Evolutionary conservation across 2,329 filamentous ascomycete genomes (phyloP), one percentile per base, ranked within the genome.

Genomic region (Colletotrichum spaethianum): DNA sequence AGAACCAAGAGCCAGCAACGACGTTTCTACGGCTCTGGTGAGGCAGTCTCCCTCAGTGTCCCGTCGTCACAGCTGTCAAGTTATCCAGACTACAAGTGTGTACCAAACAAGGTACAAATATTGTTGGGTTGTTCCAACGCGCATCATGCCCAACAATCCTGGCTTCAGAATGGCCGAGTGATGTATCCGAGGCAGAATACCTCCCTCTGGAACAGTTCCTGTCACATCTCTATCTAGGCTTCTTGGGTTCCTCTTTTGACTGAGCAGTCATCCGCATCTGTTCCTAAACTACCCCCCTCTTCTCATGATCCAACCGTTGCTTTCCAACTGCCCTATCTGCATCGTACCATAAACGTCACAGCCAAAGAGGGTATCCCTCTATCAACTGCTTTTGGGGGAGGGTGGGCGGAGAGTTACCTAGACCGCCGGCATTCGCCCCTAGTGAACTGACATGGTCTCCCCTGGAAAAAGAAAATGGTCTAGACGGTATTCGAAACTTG

Each of bases 401-500:
- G 23, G 44, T 18, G 46, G 33, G 31, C 26, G 31, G 28, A 40
- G 7, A 12, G 16, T 7, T 31, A n/a, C 28, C 16, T 48, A 20
- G 33, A 18, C n/a, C 14, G n/a, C n/a, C 59, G 33, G 31, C 33
- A 38, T 46, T 52, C 16, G 42, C 28, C 60, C 60, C 44, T 50
- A 20, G 20, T 20, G 7, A 36, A n/a, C n/a, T n/a, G n/a, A 42
- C 57, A 61, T 61, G 57, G 57, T 50, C 44, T 38, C n/a, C 31
- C 56, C 60, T 16, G 31, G 60, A 33, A 40, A 9, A 14, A 20
- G 14, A n/a, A 38, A 36, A 62, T 20, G 44, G 38, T 38, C 60
- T 52, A 62, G 44, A 38, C 60, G 14, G 31, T 23, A 20, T 38
- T 38, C 44, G 60, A 62, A 50, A 26, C 60, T 52, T 14, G 40